phyloP scores from a whole-genome alignment of 768 basidiomycete genomes.

The Tricholoma sp. region DNA sequence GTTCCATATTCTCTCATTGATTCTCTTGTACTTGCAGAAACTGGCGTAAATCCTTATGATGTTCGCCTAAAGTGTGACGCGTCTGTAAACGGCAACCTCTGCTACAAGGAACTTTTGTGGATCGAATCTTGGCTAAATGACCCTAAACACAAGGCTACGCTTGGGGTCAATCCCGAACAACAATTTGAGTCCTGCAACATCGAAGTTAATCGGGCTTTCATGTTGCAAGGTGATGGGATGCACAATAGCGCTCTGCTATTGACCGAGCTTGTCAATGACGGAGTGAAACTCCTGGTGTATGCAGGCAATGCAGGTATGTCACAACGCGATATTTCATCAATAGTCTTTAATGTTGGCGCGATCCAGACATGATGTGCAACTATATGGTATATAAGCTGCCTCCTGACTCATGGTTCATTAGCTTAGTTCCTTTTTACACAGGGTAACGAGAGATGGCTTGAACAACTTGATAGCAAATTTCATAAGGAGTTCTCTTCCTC shows the following conservation, averaged over 20 bases:
- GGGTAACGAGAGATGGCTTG: slow-evolving; percentile 80
- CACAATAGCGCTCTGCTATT: slow-evolving; percentile 77
- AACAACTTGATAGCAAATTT: slow-evolving; percentile 56
- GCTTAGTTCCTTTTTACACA: slow-evolving; percentile 17
- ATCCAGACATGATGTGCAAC: slow-evolving; percentile 82
- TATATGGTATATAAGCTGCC: slow-evolving; percentile 46
- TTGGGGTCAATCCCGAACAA: slow-evolving; percentile 60
- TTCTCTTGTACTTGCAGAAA: slow-evolving; percentile 34
- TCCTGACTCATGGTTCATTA: not conserved
- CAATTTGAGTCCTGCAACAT: slow-evolving; percentile 71
- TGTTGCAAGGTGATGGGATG: slow-evolving; percentile 79
- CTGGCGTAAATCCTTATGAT: slow-evolving; percentile 88
- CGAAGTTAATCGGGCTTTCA: slow-evolving; percentile 78
- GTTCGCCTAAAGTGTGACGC: slow-evolving; percentile 73
- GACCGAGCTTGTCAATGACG: slow-evolving; percentile 75
- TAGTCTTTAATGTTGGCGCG: slow-evolving; percentile 10
- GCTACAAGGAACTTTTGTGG: slow-evolving; percentile 80
- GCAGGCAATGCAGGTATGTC: slow-evolving; percentile 76
- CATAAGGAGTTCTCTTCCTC: slow-evolving; percentile 51
- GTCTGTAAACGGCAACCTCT: slow-evolving; percentile 61
- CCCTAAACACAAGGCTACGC: slow-evolving; percentile 66
- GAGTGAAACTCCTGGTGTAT: slow-evolving; percentile 82
- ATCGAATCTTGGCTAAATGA: slow-evolving; percentile 87
- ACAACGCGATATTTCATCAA: not conserved
- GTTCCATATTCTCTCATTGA: not conserved